These are phyloP conservation scores for Eudorina sp. DNA, from an alignment of 139 green algal genomes.

Conservation along the genomic window DNA sequence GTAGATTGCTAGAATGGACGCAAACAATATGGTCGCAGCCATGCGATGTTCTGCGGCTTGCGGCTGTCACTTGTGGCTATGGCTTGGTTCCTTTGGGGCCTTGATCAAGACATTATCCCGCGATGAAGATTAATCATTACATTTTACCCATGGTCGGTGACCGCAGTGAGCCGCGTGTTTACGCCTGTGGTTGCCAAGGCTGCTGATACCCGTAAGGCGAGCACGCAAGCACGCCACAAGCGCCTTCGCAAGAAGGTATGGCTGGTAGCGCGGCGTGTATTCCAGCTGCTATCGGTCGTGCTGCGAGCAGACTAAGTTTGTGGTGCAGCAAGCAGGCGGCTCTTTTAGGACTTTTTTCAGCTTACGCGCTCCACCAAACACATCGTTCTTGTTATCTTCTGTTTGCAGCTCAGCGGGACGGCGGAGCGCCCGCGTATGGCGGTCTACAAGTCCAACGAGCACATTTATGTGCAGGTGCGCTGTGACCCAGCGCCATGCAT, in stretches of 20 bases:
- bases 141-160: no score
- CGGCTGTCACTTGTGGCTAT: no score
- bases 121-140: no score
- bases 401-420: constrained; percentile 88
- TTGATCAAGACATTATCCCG: no score
- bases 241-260: constrained; percentile 48
- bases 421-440: constrained; percentile 91
- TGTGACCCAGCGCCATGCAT: background rate
- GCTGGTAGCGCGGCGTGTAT: no score
- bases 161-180: constrained; percentile 47
- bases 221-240: constrained; percentile 30
- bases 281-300: background rate
- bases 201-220: constrained; percentile 43
- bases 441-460: constrained; percentile 96
- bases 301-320: background rate
- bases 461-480: constrained; percentile 97
- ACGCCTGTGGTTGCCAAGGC: constrained; percentile 40
- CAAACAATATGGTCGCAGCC: no score
- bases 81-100: no score
- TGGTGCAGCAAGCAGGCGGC: background rate
- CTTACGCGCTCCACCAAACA: no score
- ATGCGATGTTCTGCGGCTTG: no score
- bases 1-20: no score
- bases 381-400: background rate
- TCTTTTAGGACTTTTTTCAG: background rate